A percentile compares a stretch with the other conserved stretches of the same genome.
Evolutionary conservation across 495 filamentous ascomycete genomes (phyloP).

Genomic region (Hypoxylon fuscum): DNA sequence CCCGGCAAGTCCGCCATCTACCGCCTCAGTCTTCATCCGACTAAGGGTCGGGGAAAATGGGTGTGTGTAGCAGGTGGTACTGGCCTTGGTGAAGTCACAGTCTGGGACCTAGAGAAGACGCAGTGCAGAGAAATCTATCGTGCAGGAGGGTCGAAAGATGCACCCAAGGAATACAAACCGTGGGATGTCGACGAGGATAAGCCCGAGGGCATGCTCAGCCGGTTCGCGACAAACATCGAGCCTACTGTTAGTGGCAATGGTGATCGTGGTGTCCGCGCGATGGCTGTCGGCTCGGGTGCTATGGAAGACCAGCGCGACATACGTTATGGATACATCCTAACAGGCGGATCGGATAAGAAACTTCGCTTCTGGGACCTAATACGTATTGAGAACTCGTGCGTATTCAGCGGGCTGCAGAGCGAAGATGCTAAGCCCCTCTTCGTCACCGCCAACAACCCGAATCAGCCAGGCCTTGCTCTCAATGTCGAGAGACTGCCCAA

Average conservation of each 20-base stretch:
- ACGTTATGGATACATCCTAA: slow-evolving; percentile 76
- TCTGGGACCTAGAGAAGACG: slow-evolving; percentile 94
- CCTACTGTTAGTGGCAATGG: slow-evolving; percentile 56
- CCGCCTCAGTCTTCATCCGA: slow-evolving; percentile 78
- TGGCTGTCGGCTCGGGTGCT: slow-evolving; percentile 61
- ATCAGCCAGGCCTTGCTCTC: slow-evolving; percentile 74
- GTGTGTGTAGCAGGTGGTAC: slow-evolving; percentile 89
- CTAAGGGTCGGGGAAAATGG: slow-evolving; percentile 77
- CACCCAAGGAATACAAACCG: slow-evolving; percentile 76
- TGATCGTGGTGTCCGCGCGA: slow-evolving; percentile 68
- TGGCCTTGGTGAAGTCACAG: slow-evolving; percentile 88
- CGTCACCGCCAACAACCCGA: slow-evolving; percentile 53
- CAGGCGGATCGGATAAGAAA: slow-evolving; percentile 88
- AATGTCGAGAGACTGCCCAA: slow-evolving; percentile 74
- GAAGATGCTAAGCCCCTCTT: slow-evolving; percentile 79
- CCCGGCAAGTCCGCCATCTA: slow-evolving; percentile 84
- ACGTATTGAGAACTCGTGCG: slow-evolving; percentile 73
- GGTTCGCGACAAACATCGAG: slow-evolving; percentile 80
- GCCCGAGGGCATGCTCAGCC: slow-evolving; percentile 86
- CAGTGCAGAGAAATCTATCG: slow-evolving; percentile 91
- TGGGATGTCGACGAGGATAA: slow-evolving; percentile 92
- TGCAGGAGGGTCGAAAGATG: slow-evolving; percentile 63
- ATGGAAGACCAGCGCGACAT: slow-evolving; percentile 68
- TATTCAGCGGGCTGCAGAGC: slow-evolving; percentile 79
- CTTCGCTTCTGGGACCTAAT: slow-evolving; percentile 91